Conservation (phyloP, 2,329 filamentous ascomycete genomes). For the Diaporthe sp. region DNA sequence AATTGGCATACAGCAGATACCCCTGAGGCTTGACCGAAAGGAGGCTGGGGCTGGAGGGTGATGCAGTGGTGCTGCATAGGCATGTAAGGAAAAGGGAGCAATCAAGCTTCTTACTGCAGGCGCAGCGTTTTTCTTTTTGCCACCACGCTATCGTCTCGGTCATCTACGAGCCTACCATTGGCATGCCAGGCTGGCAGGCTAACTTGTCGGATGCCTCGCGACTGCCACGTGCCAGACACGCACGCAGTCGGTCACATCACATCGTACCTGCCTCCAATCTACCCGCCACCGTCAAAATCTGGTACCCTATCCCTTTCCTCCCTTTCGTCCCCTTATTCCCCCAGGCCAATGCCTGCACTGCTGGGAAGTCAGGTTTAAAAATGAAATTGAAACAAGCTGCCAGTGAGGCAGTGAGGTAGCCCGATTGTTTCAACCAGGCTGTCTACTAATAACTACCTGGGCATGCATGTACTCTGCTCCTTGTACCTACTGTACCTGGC, state of each 20-base stretch:
- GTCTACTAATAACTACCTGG: not conserved
- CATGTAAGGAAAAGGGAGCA: constrained; percentile 26
- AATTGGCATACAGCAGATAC: constrained; percentile 1
- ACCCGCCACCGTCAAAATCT: not conserved
- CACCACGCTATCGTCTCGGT: constrained; percentile 10
- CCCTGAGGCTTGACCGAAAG: constrained; percentile 31
- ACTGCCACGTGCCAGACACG: constrained; percentile 26
- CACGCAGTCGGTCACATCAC: constrained; percentile 12
- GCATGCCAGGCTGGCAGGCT: not conserved
- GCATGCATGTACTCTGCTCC: not conserved
- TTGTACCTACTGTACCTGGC: not conserved
- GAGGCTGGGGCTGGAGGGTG: constrained; percentile 25
- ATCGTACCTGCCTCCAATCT: constrained; percentile 21
- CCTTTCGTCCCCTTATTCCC: not conserved
- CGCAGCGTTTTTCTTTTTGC: not conserved
- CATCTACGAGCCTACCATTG: constrained; percentile 9
- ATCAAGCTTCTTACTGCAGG: constrained; percentile 31
- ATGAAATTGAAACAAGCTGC: constrained; percentile 25
- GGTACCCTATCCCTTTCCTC: constrained; percentile 26
- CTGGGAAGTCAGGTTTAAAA: not conserved
- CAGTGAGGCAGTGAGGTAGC: constrained; percentile 27
- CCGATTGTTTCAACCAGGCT: constrained; percentile 10
- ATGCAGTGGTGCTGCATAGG: constrained; percentile 31
- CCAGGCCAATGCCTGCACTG: constrained; percentile 19
- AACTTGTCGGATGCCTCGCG: not conserved